Evolutionary conservation across 805 yeast genomes (phyloP), one percentile per base, ranked within the genome.

Genomic region (Saccharomycopsis olivae): DNA sequence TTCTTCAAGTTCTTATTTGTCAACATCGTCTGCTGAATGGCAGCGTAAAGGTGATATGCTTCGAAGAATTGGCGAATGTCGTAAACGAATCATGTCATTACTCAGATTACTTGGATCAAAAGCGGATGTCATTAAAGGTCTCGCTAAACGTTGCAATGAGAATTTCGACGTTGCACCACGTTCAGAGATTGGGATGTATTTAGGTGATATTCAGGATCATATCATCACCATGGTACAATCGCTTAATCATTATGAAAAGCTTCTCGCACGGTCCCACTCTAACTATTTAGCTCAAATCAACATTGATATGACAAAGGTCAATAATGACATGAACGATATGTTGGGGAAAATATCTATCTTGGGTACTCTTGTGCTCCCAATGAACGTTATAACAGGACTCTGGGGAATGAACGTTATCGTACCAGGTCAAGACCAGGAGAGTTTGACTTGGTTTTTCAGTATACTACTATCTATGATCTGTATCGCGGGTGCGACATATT

Each of bases 381-480:
- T 92, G 73, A 92, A 92, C 55, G 85, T 92, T 40, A 80, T 92
- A 17, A 92, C 98, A 0, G 98, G 98, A 16, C 62, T 92, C 35
- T 92, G 97, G 97, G 98, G 98, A 41, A 92, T 92, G 98, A 92
- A 92, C 62, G 94, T 92, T 49, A 53, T 85, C 9, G 98, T 92
- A 27, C 98, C 98, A 0, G 98, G 98, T 0, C 97, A 89, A 56
- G 71, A 67, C 20, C 59, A 61, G 5, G 71, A 68, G n/a, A 69
- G 75, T 5, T 57, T 82, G 47, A 50, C 56, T 2, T 82, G 92
- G 92, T 82, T 83, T 54, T 73, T 70, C 53, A 57, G 69, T 18
- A 73, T 74, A 21, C 53, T 66, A 5, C 43, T 53, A 0, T 60
- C 66, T 14, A 71, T 74, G 78, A 42, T 65, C 10, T 17, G 61